Percentiles rank a stretch among this genome's conserved stretches.
phyloP scores from a whole-genome alignment of 768 basidiomycete genomes.

The Lepiota brunneoincarnata region DNA sequence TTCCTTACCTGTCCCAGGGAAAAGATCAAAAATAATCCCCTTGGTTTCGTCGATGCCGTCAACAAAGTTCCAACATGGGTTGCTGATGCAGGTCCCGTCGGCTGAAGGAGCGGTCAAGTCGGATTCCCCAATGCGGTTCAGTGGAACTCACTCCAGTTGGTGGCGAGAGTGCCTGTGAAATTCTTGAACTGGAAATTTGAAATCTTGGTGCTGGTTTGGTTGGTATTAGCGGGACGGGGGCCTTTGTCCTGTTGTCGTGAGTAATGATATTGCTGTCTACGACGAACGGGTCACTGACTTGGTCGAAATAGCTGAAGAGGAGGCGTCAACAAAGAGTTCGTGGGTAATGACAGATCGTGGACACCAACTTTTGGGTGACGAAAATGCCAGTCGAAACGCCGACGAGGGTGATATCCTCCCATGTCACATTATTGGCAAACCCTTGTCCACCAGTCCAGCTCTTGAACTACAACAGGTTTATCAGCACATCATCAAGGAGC shows the following conservation, averaged over 20 bases:
- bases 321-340: background rate
- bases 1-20: slow-evolving; percentile 29
- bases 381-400: slow-evolving; percentile 46
- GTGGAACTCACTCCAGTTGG: slow-evolving; percentile 33
- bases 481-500: background rate
- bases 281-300: slow-evolving; percentile 20
- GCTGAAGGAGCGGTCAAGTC: slow-evolving; percentile 18
- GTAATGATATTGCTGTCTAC: background rate
- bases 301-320: slow-evolving; percentile 45
- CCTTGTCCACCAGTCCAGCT: slow-evolving; percentile 48
- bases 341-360: background rate
- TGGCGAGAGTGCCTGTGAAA: slow-evolving; percentile 29
- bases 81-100: slow-evolving; percentile 36
- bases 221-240: slow-evolving; percentile 27
- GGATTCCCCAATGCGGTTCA: too few species aligned
- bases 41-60: slow-evolving; percentile 30
- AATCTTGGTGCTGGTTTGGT: slow-evolving; percentile 31
- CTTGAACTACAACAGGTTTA: slow-evolving; percentile 33
- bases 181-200: slow-evolving; percentile 35
- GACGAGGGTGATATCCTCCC: slow-evolving; percentile 40
- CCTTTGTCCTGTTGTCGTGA: slow-evolving; percentile 27
- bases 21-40: slow-evolving; percentile 35
- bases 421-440: slow-evolving; percentile 45
- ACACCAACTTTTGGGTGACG: slow-evolving; percentile 40
- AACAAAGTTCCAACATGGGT: slow-evolving; percentile 38